Evolutionary conservation across 345 rosid genomes (phyloP).

Genomic region (Hibiscus tridactylites): DNA sequence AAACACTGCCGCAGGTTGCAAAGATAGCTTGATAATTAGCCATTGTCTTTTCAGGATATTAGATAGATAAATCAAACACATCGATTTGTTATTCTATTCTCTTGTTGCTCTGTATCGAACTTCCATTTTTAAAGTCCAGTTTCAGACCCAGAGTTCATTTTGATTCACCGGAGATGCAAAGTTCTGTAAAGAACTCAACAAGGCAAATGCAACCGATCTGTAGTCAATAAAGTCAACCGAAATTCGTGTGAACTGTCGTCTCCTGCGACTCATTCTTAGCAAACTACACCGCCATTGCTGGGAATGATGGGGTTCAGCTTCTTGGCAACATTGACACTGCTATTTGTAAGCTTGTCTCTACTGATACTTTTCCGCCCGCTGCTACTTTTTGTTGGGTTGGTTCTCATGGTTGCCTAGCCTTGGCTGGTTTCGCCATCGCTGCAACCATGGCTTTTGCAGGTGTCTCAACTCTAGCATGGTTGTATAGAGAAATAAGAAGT

Average conservation of each 20-base stretch:
- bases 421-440: conserved; percentile 27
- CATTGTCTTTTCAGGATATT: neutral
- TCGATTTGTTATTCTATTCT: neutral
- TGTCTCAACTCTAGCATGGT: conserved; percentile 23
- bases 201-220: neutral
- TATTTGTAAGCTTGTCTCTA: conserved; percentile 29
- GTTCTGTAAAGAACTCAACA: neutral
- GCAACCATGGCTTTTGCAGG: conserved; percentile 29
- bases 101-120: neutral
- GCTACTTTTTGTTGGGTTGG: conserved; percentile 14
- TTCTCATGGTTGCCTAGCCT: conserved; percentile 16
- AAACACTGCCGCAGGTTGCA: conserved; percentile 65
- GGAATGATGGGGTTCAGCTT: conserved; percentile 33
- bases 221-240: neutral
- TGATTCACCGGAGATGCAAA: neutral
- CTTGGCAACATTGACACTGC: conserved; percentile 22
- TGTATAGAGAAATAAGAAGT: conserved; percentile 1
- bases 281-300: conserved; percentile 13
- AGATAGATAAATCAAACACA: neutral
- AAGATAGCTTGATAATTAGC: conserved; percentile 21
- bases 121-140: neutral
- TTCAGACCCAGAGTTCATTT: neutral
- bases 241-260: neutral
- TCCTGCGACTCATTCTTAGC: neutral
- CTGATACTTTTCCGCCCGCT: conserved; percentile 34